phyloP scores from a whole-genome alignment of 2,329 filamentous ascomycete genomes.

The Davidsoniella neocaledoniae region DNA sequence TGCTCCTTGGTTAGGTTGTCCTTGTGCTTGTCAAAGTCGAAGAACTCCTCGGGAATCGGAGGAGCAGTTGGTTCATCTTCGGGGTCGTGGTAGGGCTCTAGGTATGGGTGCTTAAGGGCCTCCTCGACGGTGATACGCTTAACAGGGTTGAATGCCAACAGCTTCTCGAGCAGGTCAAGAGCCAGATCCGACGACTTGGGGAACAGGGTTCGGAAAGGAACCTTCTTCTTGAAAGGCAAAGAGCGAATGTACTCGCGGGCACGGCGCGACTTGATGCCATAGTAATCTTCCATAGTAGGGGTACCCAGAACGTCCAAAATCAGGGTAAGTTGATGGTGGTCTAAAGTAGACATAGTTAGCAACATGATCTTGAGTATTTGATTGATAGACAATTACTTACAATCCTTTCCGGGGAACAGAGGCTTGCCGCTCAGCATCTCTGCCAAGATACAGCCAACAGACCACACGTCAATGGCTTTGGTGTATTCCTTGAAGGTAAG shows the following conservation, averaged over 20 bases:
- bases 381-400: conserved; percentile 35
- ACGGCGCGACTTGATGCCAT: conserved; percentile 96
- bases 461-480: conserved; percentile 98
- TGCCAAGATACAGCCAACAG: conserved; percentile 90
- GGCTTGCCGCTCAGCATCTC: conserved; percentile 99
- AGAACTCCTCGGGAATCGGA: conserved; percentile 96
- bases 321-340: conserved; percentile 93
- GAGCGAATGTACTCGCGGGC: conserved; percentile 97
- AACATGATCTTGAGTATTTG: background rate
- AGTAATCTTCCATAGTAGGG: conserved; percentile 99
- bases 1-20: conserved; percentile 97
- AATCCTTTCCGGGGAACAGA: conserved; percentile 95
- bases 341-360: conserved; percentile 26
- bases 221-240: conserved; percentile 98
- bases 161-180: conserved; percentile 82
- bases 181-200: conserved; percentile 98
- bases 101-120: conserved; percentile 89
- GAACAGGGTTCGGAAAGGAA: conserved; percentile 91
- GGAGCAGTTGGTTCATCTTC: conserved; percentile 95
- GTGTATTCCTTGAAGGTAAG: conserved; percentile 99
- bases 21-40: conserved; percentile 99
- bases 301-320: conserved; percentile 96
- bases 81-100: conserved; percentile 96
- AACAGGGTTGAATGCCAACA: conserved; percentile 93
- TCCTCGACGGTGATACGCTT: conserved; percentile 98